phyloP scores from a whole-genome alignment of 2,329 filamentous ascomycete species.

The Penicillium sp. region DNA sequence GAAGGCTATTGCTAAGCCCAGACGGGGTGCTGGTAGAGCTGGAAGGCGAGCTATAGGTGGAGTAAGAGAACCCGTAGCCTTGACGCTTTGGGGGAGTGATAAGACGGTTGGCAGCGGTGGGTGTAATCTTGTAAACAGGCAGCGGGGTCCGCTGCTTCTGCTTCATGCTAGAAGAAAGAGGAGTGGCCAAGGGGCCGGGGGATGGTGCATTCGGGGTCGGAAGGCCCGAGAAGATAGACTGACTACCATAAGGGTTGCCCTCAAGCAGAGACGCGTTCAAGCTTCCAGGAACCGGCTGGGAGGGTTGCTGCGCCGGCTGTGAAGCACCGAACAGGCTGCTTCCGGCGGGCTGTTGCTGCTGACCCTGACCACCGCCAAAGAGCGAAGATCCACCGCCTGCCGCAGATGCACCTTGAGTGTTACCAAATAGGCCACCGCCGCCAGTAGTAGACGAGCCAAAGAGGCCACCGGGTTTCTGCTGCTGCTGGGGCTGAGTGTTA shows the following conservation, averaged over 20 bases:
- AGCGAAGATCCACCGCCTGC: conserved; percentile 49
- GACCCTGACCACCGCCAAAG: conserved; percentile 48
- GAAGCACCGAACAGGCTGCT: conserved; percentile 51
- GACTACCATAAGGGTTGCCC: conserved; percentile 82
- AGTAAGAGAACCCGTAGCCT: conserved; percentile 89
- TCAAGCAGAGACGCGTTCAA: conserved; percentile 77
- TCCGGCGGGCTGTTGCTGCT: conserved; percentile 33
- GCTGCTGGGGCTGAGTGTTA: conserved; percentile 41
- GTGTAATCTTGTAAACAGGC: conserved; percentile 82
- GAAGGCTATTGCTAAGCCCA: conserved; percentile 10
- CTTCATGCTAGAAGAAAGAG: conserved; percentile 70
- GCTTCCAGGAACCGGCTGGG: conserved; percentile 40
- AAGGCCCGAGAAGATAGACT: conserved; percentile 76
- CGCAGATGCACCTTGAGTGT: conserved; percentile 20
- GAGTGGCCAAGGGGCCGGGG: conserved; percentile 86
- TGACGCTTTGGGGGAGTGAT: conserved; percentile 74
- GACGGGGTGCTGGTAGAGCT: conserved; percentile 62
- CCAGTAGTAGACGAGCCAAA: conserved; percentile 45
- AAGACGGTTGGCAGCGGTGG: conserved; percentile 70
- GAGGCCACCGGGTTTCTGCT: conserved; percentile 51
- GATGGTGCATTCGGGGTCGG: conserved; percentile 58
- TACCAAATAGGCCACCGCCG: conserved; percentile 47
- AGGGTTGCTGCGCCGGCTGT: conserved; percentile 45
- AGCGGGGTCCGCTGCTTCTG: conserved; percentile 73
- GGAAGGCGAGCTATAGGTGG: conserved; percentile 78